Percentiles rank a stretch among this genome's conserved stretches.
phyloP scores from a whole-genome alignment of 1,284 basidiomycete species.

The Malassezia restricta region DNA sequence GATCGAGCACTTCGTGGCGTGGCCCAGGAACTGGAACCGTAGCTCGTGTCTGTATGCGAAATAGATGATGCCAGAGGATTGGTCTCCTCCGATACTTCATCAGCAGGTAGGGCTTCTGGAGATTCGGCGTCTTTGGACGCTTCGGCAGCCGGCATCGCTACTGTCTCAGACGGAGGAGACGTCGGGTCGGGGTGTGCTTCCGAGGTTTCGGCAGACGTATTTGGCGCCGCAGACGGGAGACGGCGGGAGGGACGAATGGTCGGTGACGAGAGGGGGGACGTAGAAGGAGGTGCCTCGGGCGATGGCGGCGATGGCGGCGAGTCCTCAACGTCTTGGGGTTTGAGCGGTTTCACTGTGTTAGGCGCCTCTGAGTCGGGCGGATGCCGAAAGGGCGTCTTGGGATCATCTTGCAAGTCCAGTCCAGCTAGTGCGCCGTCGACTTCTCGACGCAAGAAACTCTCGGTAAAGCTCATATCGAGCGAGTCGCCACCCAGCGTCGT shows the following conservation, averaged over 20 bases:
- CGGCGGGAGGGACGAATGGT: background rate
- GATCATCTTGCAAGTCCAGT: slow-evolving; percentile 8
- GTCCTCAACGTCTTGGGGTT: slow-evolving; percentile 10
- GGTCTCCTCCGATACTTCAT: background rate
- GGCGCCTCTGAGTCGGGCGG: background rate
- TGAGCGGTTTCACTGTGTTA: background rate
- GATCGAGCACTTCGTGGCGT: slow-evolving; percentile 2
- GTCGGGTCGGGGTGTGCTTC: background rate
- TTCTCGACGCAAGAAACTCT: slow-evolving; percentile 33
- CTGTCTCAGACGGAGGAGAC: too few species aligned
- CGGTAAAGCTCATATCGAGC: slow-evolving; percentile 31
- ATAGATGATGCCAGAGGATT: background rate
- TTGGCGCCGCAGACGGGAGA: background rate
- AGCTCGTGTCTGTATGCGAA: slow-evolving; percentile 3
- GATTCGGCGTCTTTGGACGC: too few species aligned
- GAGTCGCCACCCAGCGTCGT: slow-evolving; percentile 2
- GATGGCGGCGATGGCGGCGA: slow-evolving; percentile 3
- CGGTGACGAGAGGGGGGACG: background rate
- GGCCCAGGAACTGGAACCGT: slow-evolving; percentile 6
- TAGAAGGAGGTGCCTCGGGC: background rate
- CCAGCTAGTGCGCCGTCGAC: slow-evolving; percentile 28
- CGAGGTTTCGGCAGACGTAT: background rate
- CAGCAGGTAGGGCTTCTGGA: too few species aligned
- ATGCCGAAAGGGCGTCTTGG: slow-evolving; percentile 13
- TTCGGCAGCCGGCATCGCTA: too few species aligned